These are phyloP conservation scores for Sanguinoderma infundibulare DNA, from an alignment of 1,284 basidiomycete species.

Conservation along the genomic window DNA sequence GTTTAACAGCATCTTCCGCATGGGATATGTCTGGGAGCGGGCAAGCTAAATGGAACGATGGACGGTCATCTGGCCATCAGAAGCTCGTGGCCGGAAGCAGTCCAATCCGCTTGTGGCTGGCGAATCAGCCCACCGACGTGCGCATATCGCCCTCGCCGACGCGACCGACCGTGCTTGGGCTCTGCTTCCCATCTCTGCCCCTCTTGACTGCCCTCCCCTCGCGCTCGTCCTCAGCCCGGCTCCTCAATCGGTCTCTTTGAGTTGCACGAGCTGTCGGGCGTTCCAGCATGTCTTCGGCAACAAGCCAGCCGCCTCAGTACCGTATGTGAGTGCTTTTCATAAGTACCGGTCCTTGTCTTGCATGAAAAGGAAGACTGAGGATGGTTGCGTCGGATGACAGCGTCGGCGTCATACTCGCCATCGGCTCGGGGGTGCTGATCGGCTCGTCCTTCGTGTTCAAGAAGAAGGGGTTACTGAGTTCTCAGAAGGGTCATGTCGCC, in stretches of 20 bases:
- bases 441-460: slow-evolving; percentile 65
- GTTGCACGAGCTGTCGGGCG: neutral
- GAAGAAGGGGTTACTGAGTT: slow-evolving; percentile 54
- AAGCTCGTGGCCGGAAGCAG: neutral
- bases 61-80: slow-evolving; percentile 2
- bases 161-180: neutral
- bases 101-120: neutral
- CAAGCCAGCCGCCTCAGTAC: slow-evolving; percentile 19
- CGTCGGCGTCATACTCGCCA: slow-evolving; percentile 43
- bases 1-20: neutral
- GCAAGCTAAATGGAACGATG: neutral
- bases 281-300: slow-evolving; percentile 1
- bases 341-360: neutral
- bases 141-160: neutral
- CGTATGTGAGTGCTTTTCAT: slow-evolving; percentile 12
- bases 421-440: slow-evolving; percentile 65
- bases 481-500: slow-evolving; percentile 49
- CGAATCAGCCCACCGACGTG: neutral
- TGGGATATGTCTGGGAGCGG: neutral
- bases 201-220: neutral
- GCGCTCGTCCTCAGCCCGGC: neutral
- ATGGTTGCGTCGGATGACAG: slow-evolving; percentile 12
- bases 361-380: neutral
- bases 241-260: neutral
- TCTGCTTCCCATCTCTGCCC: neutral